phyloP scores from a whole-genome alignment of 192 early-diverging fungal genomes.

The Coemansia umbellata region DNA sequence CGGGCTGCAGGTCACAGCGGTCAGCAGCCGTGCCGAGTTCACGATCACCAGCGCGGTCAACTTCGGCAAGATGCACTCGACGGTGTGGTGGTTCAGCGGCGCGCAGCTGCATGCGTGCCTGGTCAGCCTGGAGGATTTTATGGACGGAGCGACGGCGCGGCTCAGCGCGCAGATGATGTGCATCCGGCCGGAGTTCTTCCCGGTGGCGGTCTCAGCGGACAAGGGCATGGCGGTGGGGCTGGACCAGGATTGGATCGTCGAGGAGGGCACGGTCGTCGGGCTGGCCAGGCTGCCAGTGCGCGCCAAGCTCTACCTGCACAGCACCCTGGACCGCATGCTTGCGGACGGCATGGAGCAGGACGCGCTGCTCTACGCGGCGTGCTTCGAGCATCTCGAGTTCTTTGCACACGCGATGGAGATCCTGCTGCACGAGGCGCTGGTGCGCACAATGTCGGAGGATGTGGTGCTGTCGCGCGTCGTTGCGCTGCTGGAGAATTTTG shows the following conservation, averaged over 20 bases:
- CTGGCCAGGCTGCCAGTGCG: constrained; percentile 26
- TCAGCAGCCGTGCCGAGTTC: constrained; percentile 20
- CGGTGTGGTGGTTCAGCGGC: constrained; percentile 49
- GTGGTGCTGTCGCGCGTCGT: constrained; percentile 69
- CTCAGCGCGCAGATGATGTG: constrained; percentile 9
- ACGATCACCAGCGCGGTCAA: constrained; percentile 39
- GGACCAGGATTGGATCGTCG: constrained; percentile 44
- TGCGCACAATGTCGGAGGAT: constrained; percentile 65
- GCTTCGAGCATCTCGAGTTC: constrained; percentile 75
- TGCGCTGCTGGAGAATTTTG: constrained; percentile 74
- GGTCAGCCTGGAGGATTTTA: constrained; percentile 47
- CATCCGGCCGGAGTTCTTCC: constrained; percentile 36
- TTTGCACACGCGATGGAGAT: constrained; percentile 93
- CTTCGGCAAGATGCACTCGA: constrained; percentile 51
- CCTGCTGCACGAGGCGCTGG: constrained; percentile 81
- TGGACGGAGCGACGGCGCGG: constrained; percentile 21
- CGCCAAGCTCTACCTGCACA: constrained; percentile 43
- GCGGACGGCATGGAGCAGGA: constrained; percentile 13
- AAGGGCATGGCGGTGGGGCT: constrained; percentile 41
- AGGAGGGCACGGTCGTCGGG: constrained; percentile 24
- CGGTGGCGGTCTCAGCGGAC: constrained; percentile 38
- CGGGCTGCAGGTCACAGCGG: background rate
- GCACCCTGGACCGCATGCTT: constrained; percentile 38
- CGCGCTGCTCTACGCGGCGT: constrained; percentile 46
- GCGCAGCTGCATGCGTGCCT: constrained; percentile 29